phyloP scores from a whole-genome alignment of 768 basidiomycete species.

The Hirschioporus abietinus region DNA sequence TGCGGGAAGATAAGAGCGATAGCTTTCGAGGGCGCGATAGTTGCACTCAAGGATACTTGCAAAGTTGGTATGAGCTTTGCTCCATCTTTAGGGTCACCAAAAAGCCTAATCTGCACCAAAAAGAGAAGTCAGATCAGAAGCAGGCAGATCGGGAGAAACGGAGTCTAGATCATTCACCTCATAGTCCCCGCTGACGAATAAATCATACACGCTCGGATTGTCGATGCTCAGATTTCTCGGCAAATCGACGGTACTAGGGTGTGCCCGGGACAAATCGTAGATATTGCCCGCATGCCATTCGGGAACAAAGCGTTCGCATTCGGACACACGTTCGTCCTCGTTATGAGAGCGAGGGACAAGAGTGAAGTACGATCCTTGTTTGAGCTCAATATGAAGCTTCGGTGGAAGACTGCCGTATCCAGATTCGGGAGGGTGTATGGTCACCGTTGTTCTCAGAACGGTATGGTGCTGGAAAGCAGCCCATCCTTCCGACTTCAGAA shows the following conservation, averaged over 20 bases:
- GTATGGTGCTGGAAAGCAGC: constrained; percentile 78
- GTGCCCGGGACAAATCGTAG: constrained; percentile 57
- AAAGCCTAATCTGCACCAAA: constrained; percentile 64
- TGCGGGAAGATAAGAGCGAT: not conserved
- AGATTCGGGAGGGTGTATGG: constrained; percentile 41
- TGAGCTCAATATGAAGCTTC: constrained; percentile 49
- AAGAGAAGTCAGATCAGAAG: constrained; percentile 8
- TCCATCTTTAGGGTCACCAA: constrained; percentile 57
- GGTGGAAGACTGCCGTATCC: constrained; percentile 3
- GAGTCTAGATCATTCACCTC: constrained; percentile 44
- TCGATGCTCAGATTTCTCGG: constrained; percentile 39
- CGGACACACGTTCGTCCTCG: constrained; percentile 13
- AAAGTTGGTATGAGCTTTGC: not conserved
- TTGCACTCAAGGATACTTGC: not conserved
- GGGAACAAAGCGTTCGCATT: constrained; percentile 26
- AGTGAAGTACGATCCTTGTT: constrained; percentile 74
- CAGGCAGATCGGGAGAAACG: constrained; percentile 4
- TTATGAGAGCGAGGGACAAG: constrained; percentile 41
- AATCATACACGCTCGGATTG: constrained; percentile 49
- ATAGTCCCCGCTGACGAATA: constrained; percentile 79
- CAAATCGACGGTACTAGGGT: constrained; percentile 43
- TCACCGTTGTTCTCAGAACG: constrained; percentile 60
- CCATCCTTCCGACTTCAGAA: constrained; percentile 82
- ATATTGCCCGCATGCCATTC: constrained; percentile 85
- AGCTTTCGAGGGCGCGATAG: not conserved